These are phyloP conservation scores for Aspergillus mulundensis DNA, from an alignment of 495 filamentous ascomycete species.

Conservation along the genomic window DNA sequence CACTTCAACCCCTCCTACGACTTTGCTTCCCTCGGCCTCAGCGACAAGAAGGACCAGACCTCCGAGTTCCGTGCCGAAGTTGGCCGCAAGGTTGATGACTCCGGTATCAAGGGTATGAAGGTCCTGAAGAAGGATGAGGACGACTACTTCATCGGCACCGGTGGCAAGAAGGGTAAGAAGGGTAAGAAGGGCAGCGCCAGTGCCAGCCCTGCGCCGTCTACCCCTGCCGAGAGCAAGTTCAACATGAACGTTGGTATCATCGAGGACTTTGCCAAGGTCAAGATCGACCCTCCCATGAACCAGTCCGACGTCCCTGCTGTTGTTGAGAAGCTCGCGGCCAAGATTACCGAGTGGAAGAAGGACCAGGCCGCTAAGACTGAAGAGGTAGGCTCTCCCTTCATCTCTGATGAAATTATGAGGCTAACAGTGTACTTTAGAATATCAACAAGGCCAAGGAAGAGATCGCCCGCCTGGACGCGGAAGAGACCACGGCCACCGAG, in stretches of 20 bases:
- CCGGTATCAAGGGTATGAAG: conserved; percentile 70
- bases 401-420: not conserved
- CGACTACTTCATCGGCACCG: conserved; percentile 75
- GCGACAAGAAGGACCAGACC: conserved; percentile 61
- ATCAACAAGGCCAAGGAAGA: conserved; percentile 67
- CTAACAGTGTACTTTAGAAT: conserved; percentile 49
- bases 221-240: conserved; percentile 60
- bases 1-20: conserved; percentile 82
- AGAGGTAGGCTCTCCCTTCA: conserved; percentile 59
- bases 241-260: conserved; percentile 85
- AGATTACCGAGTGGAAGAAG: conserved; percentile 88
- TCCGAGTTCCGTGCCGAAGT: conserved; percentile 71
- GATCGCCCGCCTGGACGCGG: conserved; percentile 60
- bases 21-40: conserved; percentile 52
- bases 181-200: conserved; percentile 64
- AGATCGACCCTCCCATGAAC: conserved; percentile 80
- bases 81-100: conserved; percentile 74
- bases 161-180: conserved; percentile 91
- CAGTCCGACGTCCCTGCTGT: conserved; percentile 72
- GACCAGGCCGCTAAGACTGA: conserved; percentile 89
- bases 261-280: conserved; percentile 78
- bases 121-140: conserved; percentile 83
- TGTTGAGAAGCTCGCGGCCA: conserved; percentile 84
- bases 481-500: conserved; percentile 35
- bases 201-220: conserved; percentile 40